phyloP scores from a whole-genome alignment of 2,329 filamentous ascomycete species.

The Hypocreales sp. region DNA sequence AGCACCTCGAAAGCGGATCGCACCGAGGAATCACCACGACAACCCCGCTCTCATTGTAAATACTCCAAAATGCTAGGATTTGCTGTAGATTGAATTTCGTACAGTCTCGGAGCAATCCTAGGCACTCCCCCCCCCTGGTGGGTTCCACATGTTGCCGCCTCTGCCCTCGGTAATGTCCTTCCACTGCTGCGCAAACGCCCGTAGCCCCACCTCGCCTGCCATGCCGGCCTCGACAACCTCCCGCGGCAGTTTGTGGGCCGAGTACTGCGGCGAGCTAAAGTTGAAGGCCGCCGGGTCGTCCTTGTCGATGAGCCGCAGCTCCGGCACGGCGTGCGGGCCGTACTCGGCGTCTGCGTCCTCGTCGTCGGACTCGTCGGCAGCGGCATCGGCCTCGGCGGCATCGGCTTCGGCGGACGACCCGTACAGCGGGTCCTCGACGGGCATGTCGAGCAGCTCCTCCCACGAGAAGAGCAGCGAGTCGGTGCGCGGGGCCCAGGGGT shows the following conservation, averaged over 20 bases:
- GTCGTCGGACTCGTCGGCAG: slow-evolving; percentile 22
- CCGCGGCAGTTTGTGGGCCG: slow-evolving; percentile 85
- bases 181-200: slow-evolving; percentile 69
- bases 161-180: slow-evolving; percentile 36
- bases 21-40: too few relatives aligned
- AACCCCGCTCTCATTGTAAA: too few relatives aligned
- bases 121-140: too few relatives aligned
- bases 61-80: too few relatives aligned
- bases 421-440: slow-evolving; percentile 42
- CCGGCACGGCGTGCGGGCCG: slow-evolving; percentile 48
- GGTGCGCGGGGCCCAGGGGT: slow-evolving; percentile 82
- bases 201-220: slow-evolving; percentile 58
- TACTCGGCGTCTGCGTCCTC: slow-evolving; percentile 27
- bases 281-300: slow-evolving; percentile 82
- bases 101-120: too few relatives aligned
- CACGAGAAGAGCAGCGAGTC: slow-evolving; percentile 84
- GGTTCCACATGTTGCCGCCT: slow-evolving; percentile 24
- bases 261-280: slow-evolving; percentile 76
- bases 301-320: slow-evolving; percentile 67
- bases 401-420: slow-evolving; percentile 20
- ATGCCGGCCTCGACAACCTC: slow-evolving; percentile 68
- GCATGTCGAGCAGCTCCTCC: slow-evolving; percentile 66
- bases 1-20: too few relatives aligned
- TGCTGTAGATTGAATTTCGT: too few relatives aligned
- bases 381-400: slow-evolving; percentile 18